These are phyloP conservation scores for Mollisiaceae sp. DNA, from an alignment of 2,329 filamentous ascomycete species.

Conservation along the genomic window DNA sequence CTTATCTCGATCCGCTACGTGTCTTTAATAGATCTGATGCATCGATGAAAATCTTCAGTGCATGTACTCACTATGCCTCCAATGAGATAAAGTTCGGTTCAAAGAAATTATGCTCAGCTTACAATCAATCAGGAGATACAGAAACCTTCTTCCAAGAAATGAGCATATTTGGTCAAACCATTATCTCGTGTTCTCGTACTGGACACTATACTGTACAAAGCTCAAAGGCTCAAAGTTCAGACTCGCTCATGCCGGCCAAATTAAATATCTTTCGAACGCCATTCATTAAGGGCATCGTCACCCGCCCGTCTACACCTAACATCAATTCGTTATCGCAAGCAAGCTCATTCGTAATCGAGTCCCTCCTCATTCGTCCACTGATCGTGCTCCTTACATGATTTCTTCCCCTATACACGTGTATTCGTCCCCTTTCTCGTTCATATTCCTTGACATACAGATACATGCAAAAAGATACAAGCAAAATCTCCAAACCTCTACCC, in stretches of 20 bases:
- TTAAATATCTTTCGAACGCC: constrained; percentile 4
- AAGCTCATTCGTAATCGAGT: background rate
- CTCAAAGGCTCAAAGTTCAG: background rate
- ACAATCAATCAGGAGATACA: no score
- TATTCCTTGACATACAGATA: background rate
- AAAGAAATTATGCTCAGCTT: background rate
- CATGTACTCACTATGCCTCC: background rate
- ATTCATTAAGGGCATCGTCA: constrained; percentile 5
- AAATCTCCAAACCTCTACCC: background rate
- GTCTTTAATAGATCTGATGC: background rate
- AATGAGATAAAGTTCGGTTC: background rate
- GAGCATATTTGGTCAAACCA: background rate
- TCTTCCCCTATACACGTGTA: constrained; percentile 3
- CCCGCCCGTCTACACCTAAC: constrained; percentile 7
- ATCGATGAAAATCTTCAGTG: background rate
- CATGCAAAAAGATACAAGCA: background rate
- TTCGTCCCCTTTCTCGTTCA: background rate
- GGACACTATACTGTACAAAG: constrained; percentile 1
- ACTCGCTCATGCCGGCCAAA: background rate
- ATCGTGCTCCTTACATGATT: background rate
- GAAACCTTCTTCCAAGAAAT: background rate
- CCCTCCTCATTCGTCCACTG: background rate
- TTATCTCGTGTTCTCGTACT: constrained; percentile 7
- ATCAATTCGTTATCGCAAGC: background rate
- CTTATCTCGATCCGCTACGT: background rate